Evolutionary conservation across 495 filamentous ascomycete genomes (phyloP).

Genomic region (Paragyromitra xinjiangensis): DNA sequence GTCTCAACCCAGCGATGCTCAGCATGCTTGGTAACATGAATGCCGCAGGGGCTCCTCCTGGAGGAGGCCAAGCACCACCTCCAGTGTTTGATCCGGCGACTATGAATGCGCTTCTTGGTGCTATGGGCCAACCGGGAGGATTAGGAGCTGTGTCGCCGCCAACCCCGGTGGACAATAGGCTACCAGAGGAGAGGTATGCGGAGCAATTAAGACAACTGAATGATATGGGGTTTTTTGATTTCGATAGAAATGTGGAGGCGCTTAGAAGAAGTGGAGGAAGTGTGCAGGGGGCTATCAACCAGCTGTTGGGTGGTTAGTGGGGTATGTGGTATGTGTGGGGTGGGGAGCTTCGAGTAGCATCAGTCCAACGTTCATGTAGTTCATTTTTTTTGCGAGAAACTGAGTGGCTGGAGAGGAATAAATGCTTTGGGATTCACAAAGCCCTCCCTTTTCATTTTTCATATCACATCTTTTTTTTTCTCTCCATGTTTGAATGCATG

Average conservation of each 20-base stretch:
- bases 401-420: background rate
- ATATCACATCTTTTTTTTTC: background rate
- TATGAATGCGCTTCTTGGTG: conserved; percentile 61
- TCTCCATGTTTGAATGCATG: background rate
- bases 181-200: conserved; percentile 92
- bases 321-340: background rate
- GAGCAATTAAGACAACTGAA: conserved; percentile 92
- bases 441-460: background rate
- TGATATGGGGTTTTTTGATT: conserved; percentile 99
- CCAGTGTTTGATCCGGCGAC: conserved; percentile 58
- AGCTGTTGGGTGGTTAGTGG: conserved; percentile 64
- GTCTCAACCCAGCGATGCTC: conserved; percentile 33
- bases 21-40: conserved; percentile 20
- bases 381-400: conserved; percentile 1
- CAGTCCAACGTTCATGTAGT: conserved; percentile 21
- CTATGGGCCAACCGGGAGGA: conserved; percentile 29
- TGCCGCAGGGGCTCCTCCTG: conserved; percentile 11
- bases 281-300: conserved; percentile 93
- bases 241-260: conserved; percentile 89
- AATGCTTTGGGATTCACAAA: background rate
- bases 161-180: conserved; percentile 76
- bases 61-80: conserved; percentile 33
- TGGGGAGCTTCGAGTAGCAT: background rate
- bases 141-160: conserved; percentile 58
- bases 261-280: conserved; percentile 89